Evolutionary conservation across 805 yeast species (phyloP).

Genomic region (Yamadazyma tumulicola): DNA sequence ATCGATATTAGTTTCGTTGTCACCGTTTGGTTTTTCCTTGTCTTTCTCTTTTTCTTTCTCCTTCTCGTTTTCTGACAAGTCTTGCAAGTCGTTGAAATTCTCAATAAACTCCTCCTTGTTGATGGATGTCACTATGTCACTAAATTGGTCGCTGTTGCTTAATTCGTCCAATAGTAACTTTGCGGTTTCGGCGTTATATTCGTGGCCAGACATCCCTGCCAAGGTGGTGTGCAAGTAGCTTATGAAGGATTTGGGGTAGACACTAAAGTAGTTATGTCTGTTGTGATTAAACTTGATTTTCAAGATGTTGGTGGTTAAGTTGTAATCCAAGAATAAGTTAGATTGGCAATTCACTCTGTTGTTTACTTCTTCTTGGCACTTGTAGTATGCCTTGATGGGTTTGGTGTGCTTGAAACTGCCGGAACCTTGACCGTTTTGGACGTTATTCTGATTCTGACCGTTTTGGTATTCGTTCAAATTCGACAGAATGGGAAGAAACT

Average conservation of each 20-base stretch:
- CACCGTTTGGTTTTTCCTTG: neutral
- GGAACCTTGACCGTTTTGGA: too few relatives aligned
- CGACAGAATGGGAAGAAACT: constrained; percentile 26
- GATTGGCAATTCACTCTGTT: constrained; percentile 14
- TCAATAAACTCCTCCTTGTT: constrained; percentile 24
- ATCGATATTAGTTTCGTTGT: constrained; percentile 4
- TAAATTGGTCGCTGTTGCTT: constrained; percentile 13
- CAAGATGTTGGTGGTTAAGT: constrained; percentile 13
- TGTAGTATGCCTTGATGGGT: constrained; percentile 23
- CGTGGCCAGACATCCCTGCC: too few relatives aligned
- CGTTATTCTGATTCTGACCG: constrained; percentile 2
- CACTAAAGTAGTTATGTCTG: constrained; percentile 11
- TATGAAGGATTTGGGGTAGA: constrained; percentile 15
- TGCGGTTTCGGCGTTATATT: too few relatives aligned
- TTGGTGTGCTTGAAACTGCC: constrained; percentile 15
- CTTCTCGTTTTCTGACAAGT: constrained; percentile 8
- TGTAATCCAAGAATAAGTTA: constrained; percentile 15
- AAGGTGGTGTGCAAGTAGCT: constrained; percentile 14
- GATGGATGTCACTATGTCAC: constrained; percentile 16
- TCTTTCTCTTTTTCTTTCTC: constrained; percentile 4
- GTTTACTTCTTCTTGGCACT: constrained; percentile 15
- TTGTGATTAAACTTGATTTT: constrained; percentile 15
- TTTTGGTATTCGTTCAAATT: constrained; percentile 26
- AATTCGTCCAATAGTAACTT: too few relatives aligned
- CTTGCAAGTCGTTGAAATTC: constrained; percentile 27